These are phyloP conservation scores for Coniophora puteana DNA, from an alignment of 1,284 basidiomycete genomes.

Conservation along the genomic window DNA sequence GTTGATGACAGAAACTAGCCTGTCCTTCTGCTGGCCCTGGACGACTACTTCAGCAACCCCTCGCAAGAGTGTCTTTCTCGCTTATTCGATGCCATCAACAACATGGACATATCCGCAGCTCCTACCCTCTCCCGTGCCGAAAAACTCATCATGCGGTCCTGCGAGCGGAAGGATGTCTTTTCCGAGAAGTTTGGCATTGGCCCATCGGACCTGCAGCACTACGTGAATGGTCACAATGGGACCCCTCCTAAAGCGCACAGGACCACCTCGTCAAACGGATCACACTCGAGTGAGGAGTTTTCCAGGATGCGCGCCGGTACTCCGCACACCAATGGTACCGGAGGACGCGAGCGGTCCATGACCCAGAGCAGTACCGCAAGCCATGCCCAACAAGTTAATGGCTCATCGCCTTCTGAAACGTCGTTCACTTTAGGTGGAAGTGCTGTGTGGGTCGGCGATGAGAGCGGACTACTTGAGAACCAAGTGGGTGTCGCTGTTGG, in stretches of 20 bases:
- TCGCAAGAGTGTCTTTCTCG: conserved; percentile 85
- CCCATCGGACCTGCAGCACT: conserved; percentile 12
- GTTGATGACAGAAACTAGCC: conserved; percentile 50
- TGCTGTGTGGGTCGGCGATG: conserved; percentile 77
- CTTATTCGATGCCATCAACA: conserved; percentile 91
- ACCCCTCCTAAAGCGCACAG: conserved; percentile 37
- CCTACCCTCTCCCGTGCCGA: conserved; percentile 79
- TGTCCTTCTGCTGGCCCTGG: conserved; percentile 88
- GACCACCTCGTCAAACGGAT: conserved; percentile 53
- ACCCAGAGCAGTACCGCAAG: conserved; percentile 36
- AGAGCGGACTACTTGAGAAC: conserved; percentile 46
- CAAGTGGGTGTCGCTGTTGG: conserved; percentile 28
- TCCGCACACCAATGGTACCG: conserved; percentile 18
- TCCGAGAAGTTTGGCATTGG: conserved; percentile 66
- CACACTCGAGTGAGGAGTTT: conserved; percentile 65
- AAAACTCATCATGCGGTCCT: conserved; percentile 85
- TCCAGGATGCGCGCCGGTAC: conserved; percentile 38
- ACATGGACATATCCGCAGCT: conserved; percentile 81
- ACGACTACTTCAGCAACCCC: conserved; percentile 90
- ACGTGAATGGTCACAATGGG: conserved; percentile 5
- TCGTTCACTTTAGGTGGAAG: conserved; percentile 73
- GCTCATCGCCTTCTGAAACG: conserved; percentile 59
- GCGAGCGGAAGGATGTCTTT: conserved; percentile 91
- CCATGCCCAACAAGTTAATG: conserved; percentile 22
- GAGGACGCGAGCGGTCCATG: conserved; percentile 39